Base-by-base conservation (phyloP, 2,329 filamentous ascomycete genomes). In the Chrysoporthe deuterocubensis region DNA sequence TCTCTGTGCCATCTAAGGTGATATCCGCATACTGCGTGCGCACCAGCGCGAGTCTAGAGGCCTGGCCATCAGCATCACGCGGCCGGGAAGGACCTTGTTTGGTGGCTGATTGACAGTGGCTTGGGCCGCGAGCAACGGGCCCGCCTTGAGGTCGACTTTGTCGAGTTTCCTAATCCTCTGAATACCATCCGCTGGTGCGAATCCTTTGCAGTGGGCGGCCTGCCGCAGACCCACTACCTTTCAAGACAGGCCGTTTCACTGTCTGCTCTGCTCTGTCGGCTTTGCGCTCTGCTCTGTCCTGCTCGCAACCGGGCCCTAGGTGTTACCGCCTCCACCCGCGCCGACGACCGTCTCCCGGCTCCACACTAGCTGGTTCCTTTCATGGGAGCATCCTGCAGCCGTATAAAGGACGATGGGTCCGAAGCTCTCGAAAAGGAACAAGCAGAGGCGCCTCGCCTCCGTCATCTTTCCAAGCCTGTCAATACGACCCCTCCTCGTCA, bases 391-490 rank as follows among this genome's bases (percentile, higher is more conserved):
- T 62, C 60, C 21, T 62, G 43, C 61, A 64, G 62, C 57, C 42
- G 32, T 26, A 67, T 69, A 67, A 67, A 52, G 34, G 50, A 69
- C 21, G 40, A 69, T 67, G 68, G 58, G 65, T 32, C 62, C 62
- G 50, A 69, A 58, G 32, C 54, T 67, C 16, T 54, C 63, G 68
- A 62, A n/a, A 62, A 69, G 62, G 50, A 14, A 42, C 50, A 65
- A 54, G 26, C 60, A 59, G 32, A 63, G 58, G 21, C 57, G 34
- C 43, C 48, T 69, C n/a, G 63, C 65, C 34, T 46, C 50, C 37
- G 43, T 48, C 57, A 69, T 54, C 58, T 65, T 67, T 42, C 65
- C 59, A 63, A 67, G 56, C 62, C 56, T 67, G 68, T 69, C 57
- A 65, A 62, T 56, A 60, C 61, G 44, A 67, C n/a, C 65, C 67